Conservation (phyloP, 2,329 filamentous ascomycete species). For the Acarospora socialis region DNA sequence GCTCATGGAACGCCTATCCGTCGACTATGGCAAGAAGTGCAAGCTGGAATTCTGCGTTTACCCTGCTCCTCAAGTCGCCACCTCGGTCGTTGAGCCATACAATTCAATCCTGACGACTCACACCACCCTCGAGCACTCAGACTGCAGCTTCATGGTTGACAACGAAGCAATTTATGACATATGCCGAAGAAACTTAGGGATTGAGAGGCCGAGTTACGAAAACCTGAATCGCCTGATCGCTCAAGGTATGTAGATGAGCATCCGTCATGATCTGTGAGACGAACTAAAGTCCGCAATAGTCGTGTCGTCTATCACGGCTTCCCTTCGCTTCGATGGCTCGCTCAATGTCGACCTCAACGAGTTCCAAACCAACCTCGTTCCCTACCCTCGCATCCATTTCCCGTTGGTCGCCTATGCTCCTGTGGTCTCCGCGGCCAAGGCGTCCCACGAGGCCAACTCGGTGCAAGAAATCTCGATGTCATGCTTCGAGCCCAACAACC, state of each 20-base stretch:
- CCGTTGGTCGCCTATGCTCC: slow-evolving; percentile 92
- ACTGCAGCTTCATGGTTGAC: slow-evolving; percentile 55
- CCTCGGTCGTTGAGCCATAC: slow-evolving; percentile 55
- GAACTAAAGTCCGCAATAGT: slow-evolving; percentile 42
- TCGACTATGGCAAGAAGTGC: slow-evolving; percentile 53
- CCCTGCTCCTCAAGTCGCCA: slow-evolving; percentile 48
- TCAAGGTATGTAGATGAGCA: slow-evolving; percentile 48
- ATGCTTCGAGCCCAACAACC: slow-evolving; percentile 99
- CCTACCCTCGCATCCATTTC: slow-evolving; percentile 98
- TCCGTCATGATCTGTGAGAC: slow-evolving; percentile 10
- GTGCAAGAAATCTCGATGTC: slow-evolving; percentile 97
- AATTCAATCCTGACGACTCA: slow-evolving; percentile 43
- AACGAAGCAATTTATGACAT: slow-evolving; percentile 76
- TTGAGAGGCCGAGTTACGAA: slow-evolving; percentile 95
- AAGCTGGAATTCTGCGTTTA: slow-evolving; percentile 55
- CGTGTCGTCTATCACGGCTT: slow-evolving; percentile 95
- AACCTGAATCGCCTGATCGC: slow-evolving; percentile 98
- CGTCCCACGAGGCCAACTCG: slow-evolving; percentile 93
- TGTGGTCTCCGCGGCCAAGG: slow-evolving; percentile 88
- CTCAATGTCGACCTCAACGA: slow-evolving; percentile 99
- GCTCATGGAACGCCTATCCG: slow-evolving; percentile 47
- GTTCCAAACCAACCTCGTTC: slow-evolving; percentile 99
- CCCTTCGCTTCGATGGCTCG: slow-evolving; percentile 94
- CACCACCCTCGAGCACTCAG: slow-evolving; percentile 53
- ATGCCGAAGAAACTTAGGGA: slow-evolving; percentile 91